A percentile compares a stretch with the other conserved stretches of the same genome.
Evolutionary conservation across 176 grass and related monocot species (phyloP).

Genomic region (Phragmites australis): DNA sequence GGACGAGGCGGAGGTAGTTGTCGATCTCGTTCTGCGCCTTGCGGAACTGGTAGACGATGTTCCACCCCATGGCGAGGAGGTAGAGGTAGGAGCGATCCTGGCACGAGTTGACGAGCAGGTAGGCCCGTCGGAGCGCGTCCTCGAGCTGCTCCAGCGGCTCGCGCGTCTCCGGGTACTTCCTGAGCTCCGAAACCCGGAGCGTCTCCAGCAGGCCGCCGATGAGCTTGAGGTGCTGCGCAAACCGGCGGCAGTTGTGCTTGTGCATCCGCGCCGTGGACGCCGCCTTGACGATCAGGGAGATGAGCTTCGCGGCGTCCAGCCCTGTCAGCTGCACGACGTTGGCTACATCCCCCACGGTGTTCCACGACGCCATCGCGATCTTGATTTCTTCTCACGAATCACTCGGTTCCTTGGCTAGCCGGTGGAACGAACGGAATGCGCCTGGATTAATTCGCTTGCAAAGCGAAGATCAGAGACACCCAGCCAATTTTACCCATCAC

Average conservation of each 20-base stretch:
- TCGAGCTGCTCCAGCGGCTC: constrained; percentile 91
- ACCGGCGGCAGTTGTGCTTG: constrained; percentile 79
- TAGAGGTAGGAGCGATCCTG: constrained; percentile 84
- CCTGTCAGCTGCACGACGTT: constrained; percentile 76
- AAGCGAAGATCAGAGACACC: not conserved
- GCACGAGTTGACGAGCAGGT: constrained; percentile 72
- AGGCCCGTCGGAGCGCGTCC: constrained; percentile 62
- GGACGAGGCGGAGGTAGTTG: constrained; percentile 80
- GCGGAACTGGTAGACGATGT: constrained; percentile 82
- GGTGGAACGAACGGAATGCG: no score
- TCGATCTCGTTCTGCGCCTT: constrained; percentile 94
- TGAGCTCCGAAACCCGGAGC: constrained; percentile 80
- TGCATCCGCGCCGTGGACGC: constrained; percentile 77
- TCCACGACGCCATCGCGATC: constrained; percentile 58
- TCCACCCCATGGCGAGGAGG: constrained; percentile 92
- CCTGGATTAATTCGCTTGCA: not conserved
- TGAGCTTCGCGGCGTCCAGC: constrained; percentile 68
- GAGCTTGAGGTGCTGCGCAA: constrained; percentile 78
- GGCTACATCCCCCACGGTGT: constrained; percentile 50
- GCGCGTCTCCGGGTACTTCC: constrained; percentile 89
- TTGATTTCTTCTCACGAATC: not conserved
- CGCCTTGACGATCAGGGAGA: constrained; percentile 68
- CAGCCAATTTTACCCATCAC: not conserved
- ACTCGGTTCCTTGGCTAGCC: not conserved
- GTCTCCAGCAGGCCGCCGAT: constrained; percentile 76